A percentile compares a stretch with the other conserved stretches of the same genome.
These are phyloP conservation scores for Pythium utonaiense DNA, from an alignment of 352 stramenopile genomes.

Conservation along the genomic window DNA sequence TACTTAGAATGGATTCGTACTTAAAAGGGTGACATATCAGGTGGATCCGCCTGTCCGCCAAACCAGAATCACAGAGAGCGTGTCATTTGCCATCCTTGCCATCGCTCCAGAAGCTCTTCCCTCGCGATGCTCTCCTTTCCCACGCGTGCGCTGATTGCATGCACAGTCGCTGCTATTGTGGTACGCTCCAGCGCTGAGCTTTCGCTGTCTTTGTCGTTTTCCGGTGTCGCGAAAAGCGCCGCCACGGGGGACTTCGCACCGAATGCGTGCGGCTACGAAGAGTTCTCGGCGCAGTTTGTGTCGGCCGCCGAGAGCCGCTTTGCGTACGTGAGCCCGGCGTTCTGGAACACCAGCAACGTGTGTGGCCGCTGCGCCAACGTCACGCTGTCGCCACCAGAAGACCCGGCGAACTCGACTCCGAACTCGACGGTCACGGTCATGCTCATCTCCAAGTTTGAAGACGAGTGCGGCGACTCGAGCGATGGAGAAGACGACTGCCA, in stretches of 20 bases:
- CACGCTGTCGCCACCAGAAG: conserved; percentile 1
- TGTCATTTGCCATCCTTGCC: too few species aligned
- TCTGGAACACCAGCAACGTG: conserved; percentile 7
- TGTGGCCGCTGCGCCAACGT: conserved; percentile 23
- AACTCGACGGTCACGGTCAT: conserved; percentile 29
- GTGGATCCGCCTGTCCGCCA: too few species aligned
- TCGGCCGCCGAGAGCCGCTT: conserved; percentile 27
- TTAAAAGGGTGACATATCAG: too few species aligned
- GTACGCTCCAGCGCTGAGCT: background rate
- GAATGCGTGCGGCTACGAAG: conserved; percentile 24
- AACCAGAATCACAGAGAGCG: too few species aligned
- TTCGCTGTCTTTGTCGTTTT: conserved; percentile 8
- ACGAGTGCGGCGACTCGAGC: conserved; percentile 11
- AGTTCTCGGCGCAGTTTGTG: conserved; percentile 22
- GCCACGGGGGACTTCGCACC: conserved; percentile 19
- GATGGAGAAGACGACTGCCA: conserved; percentile 10
- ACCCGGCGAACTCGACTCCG: conserved; percentile 4
- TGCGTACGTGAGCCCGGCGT: conserved; percentile 19
- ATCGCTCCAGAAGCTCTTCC: background rate
- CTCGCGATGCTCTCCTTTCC: background rate
- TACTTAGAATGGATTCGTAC: too few species aligned
- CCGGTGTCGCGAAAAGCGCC: conserved; percentile 18
- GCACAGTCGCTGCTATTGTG: background rate
- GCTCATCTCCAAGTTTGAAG: conserved; percentile 21
- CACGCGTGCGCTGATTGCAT: background rate